These are phyloP conservation scores for Thelonectria rubi DNA, from an alignment of 2,329 filamentous ascomycete species.

Conservation along the genomic window DNA sequence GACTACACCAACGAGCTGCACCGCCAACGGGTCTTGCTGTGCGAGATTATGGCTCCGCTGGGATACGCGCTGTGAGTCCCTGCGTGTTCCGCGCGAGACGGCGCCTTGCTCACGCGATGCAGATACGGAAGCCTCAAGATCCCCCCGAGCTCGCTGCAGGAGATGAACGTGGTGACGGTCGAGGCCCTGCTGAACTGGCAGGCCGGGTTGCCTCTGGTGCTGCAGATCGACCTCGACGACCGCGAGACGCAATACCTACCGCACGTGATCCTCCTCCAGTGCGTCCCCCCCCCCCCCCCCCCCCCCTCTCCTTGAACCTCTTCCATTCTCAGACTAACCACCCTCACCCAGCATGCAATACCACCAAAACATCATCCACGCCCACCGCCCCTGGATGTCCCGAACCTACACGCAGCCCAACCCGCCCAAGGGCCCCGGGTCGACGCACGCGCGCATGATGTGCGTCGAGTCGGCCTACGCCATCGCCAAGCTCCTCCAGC, in stretches of 20 bases:
- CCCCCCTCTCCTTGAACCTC: neutral
- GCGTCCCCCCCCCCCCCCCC: neutral
- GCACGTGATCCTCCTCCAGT: constrained; percentile 40
- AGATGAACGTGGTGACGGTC: constrained; percentile 32
- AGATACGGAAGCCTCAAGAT: constrained; percentile 38
- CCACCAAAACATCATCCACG: constrained; percentile 39
- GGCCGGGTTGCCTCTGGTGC: constrained; percentile 24
- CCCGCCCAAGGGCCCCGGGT: constrained; percentile 36
- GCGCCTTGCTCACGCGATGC: neutral
- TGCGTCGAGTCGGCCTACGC: constrained; percentile 37
- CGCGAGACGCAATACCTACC: constrained; percentile 30
- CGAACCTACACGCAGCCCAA: constrained; percentile 33
- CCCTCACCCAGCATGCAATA: constrained; percentile 40
- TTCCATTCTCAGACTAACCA: neutral
- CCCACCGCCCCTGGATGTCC: constrained; percentile 42
- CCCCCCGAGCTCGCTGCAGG: constrained; percentile 26
- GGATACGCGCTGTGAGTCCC: constrained; percentile 37
- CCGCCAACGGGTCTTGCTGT: constrained; percentile 27
- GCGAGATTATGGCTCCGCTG: constrained; percentile 38
- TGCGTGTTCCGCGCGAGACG: neutral
- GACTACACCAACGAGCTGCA: constrained; percentile 31
- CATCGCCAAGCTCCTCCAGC: constrained; percentile 30
- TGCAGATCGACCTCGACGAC: constrained; percentile 35
- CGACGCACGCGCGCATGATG: constrained; percentile 36
- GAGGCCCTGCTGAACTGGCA: constrained; percentile 35